Base-by-base conservation (phyloP, 2,329 filamentous ascomycete species). In the Colletotrichum nymphaeae region DNA sequence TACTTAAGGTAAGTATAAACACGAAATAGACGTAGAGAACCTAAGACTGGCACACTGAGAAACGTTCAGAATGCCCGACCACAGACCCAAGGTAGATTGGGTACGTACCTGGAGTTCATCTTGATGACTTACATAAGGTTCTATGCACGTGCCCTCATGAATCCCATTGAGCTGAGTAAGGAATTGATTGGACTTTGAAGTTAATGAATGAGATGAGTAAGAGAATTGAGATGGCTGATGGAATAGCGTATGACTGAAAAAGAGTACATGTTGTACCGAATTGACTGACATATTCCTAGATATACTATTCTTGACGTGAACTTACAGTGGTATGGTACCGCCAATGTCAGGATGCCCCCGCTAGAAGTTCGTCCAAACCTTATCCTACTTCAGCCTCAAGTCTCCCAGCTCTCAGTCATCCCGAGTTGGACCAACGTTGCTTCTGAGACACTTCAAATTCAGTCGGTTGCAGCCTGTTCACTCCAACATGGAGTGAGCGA, bases 331-430 rank as follows among this genome's bases (percentile, higher is more conserved):
- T 35, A 49, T 49, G 60, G 16, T 11, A 26, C 11, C 37, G 14
- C 22, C 30, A 24, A 12, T 32, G 28, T 28, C 9, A 30, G 59
- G 62, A 64, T 37, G 8, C 46, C 37, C 59, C 53, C 9, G 16
- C n/a, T 8, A 7, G 8, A 24, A 16, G 35, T 46, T 53, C 46
- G 16, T 49, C 26, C 22, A 32, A 67, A 67, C 56, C 57, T 28
- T 62, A 53, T 53, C 42, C 52, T 11, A n/a, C 11, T 26, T 32
- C 37, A 52, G 64, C 64, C 14, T 16, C 37, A 16, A 24, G 35
- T 37, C 35, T n/a, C 59, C 53, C 42, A 56, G 64, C 19, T 30
- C 55, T 52, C 55, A 19, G 16, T 42, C 65, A 67, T 60, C 30
- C 42, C 14, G 37, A 24, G 30, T 49, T 24, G 37, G 32, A 37